Conservation (phyloP, 176 grass and related monocot genomes). For the Oryza longistaminata region DNA sequence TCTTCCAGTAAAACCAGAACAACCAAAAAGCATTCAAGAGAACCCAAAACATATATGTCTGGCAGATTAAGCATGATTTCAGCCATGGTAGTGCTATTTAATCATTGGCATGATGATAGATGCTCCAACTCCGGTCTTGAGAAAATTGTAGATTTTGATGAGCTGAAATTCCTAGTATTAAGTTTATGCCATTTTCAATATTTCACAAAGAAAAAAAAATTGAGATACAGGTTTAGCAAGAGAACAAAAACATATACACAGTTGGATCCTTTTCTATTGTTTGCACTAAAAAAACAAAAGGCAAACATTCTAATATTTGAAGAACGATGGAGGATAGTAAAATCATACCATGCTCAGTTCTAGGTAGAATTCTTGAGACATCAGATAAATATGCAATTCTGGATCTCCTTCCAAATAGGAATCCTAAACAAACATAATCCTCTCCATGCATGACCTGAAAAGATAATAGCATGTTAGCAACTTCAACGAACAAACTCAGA, state of each 20-base stretch:
- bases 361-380: conserved; percentile 74
- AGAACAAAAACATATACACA: no score
- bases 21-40: background rate
- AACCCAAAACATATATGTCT: background rate
- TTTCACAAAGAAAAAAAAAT: background rate
- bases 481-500: background rate
- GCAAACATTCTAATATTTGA: background rate
- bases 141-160: background rate
- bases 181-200: background rate
- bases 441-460: conserved; percentile 81
- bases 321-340: background rate
- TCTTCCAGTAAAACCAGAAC: background rate
- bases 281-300: background rate
- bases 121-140: background rate
- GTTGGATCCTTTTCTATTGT: no score
- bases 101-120: background rate
- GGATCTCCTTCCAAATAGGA: conserved; percentile 67
- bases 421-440: conserved; percentile 84
- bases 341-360: conserved; percentile 60
- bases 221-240: background rate
- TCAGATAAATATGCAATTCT: conserved; percentile 90
- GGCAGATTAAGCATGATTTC: background rate
- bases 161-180: background rate
- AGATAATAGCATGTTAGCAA: background rate
- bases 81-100: background rate